Percentiles rank a stretch among this genome's conserved stretches.
Evolutionary conservation across 805 yeast species (phyloP).

Genomic region (Helenozyma rhizophorensis): DNA sequence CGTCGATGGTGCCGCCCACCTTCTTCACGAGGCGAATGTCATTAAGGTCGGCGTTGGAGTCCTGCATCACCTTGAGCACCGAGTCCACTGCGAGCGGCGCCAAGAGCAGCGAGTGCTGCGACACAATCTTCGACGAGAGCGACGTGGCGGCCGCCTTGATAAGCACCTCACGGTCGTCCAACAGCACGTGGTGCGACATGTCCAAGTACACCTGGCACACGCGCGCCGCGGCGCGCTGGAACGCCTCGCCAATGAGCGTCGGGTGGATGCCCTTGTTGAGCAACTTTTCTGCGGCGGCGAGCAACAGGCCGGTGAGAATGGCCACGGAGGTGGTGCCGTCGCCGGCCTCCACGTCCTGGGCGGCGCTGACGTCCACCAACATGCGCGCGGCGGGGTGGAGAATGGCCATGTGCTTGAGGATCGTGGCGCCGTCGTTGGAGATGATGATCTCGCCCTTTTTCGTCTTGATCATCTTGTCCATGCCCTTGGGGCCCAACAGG

Average conservation of each 20-base stretch:
- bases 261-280: constrained; percentile 93
- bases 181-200: constrained; percentile 79
- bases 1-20: constrained; percentile 97
- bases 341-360: constrained; percentile 99
- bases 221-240: constrained; percentile 82
- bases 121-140: constrained; percentile 88
- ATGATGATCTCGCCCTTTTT: constrained; percentile 88
- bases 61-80: constrained; percentile 71
- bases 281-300: constrained; percentile 92
- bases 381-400: constrained; percentile 98
- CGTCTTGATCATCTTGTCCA: constrained; percentile 98
- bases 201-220: constrained; percentile 77
- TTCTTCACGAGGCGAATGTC: constrained; percentile 89
- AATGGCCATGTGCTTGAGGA: constrained; percentile 95
- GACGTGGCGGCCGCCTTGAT: constrained; percentile 94
- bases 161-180: constrained; percentile 76
- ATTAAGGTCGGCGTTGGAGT: constrained; percentile 72
- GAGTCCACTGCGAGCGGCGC: constrained; percentile 95
- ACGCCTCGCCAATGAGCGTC: constrained; percentile 87
- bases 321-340: constrained; percentile 99
- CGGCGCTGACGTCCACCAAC: constrained; percentile 93
- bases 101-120: constrained; percentile 80
- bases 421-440: constrained; percentile 98
- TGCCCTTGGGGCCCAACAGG: constrained; percentile 96
- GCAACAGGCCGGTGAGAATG: constrained; percentile 86